These are phyloP conservation scores for Saitozyma sp. DNA, from an alignment of 768 basidiomycete species.

Conservation along the genomic window DNA sequence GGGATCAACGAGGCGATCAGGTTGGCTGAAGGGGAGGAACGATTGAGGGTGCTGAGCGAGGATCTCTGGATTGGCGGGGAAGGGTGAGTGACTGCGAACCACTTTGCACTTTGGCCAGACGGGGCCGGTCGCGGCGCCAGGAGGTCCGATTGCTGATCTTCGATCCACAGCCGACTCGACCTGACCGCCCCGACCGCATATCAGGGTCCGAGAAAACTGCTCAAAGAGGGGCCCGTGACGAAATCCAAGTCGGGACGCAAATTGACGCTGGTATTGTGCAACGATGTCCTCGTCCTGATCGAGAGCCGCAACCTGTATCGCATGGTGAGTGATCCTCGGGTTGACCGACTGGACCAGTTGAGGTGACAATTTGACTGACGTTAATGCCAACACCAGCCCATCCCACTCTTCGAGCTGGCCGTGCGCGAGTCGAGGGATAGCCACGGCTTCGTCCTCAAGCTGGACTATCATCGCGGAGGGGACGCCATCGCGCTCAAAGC, in stretches of 20 bases:
- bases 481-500: slow-evolving; percentile 59
- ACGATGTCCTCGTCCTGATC: slow-evolving; percentile 82
- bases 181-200: slow-evolving; percentile 84
- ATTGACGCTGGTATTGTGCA: slow-evolving; percentile 77
- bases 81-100: slow-evolving; percentile 40
- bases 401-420: slow-evolving; percentile 52
- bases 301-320: slow-evolving; percentile 76
- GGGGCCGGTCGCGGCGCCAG: too few species aligned
- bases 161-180: slow-evolving; percentile 68
- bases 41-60: slow-evolving; percentile 71
- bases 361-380: slow-evolving; percentile 2
- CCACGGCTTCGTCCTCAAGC: slow-evolving; percentile 61
- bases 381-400: slow-evolving; percentile 59
- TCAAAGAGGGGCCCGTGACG: slow-evolving; percentile 73
- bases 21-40: slow-evolving; percentile 74
- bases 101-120: too few species aligned
- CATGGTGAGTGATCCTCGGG: slow-evolving; percentile 61
- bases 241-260: slow-evolving; percentile 84
- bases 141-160: too few species aligned
- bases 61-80: slow-evolving; percentile 78
- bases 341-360: neutral
- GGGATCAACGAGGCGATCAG: slow-evolving; percentile 87
- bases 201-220: slow-evolving; percentile 73
- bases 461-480: slow-evolving; percentile 72
- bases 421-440: slow-evolving; percentile 38